Conservation (phyloP, 495 filamentous ascomycete genomes). For the Aspergillus homomorphus region DNA sequence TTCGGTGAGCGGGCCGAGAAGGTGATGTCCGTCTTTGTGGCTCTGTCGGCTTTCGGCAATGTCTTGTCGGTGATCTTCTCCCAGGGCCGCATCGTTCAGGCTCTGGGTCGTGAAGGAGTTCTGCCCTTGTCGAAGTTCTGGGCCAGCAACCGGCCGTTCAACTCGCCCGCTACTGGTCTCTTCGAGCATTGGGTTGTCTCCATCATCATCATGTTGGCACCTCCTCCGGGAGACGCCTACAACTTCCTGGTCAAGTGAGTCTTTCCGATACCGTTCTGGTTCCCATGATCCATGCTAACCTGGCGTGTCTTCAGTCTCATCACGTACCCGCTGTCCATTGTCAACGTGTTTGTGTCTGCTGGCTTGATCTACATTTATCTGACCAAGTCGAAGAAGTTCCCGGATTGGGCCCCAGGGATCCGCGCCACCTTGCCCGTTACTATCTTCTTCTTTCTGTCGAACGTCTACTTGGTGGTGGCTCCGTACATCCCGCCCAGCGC, state of each 20-base stretch:
- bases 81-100: constrained; percentile 62
- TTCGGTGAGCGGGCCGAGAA: constrained; percentile 57
- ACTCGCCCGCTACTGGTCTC: constrained; percentile 58
- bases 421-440: constrained; percentile 43
- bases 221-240: constrained; percentile 62
- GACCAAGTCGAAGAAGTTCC: constrained; percentile 39
- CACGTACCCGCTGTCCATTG: constrained; percentile 57
- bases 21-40: constrained; percentile 67
- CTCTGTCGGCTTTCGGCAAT: constrained; percentile 69
- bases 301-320: constrained; percentile 43
- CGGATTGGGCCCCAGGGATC: constrained; percentile 35
- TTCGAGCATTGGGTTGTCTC: constrained; percentile 61
- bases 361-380: constrained; percentile 58
- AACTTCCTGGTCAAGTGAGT: constrained; percentile 61
- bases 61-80: constrained; percentile 68
- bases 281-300: constrained; percentile 24
- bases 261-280: constrained; percentile 13
- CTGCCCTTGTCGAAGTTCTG: constrained; percentile 59
- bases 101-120: constrained; percentile 64
- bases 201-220: constrained; percentile 58
- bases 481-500: constrained; percentile 63
- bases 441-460: constrained; percentile 54
- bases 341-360: constrained; percentile 57
- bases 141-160: constrained; percentile 63
- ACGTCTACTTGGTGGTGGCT: constrained; percentile 58